Base-by-base conservation (phyloP, 2,329 filamentous ascomycete genomes). In the Claviceps fusiformis region DNA sequence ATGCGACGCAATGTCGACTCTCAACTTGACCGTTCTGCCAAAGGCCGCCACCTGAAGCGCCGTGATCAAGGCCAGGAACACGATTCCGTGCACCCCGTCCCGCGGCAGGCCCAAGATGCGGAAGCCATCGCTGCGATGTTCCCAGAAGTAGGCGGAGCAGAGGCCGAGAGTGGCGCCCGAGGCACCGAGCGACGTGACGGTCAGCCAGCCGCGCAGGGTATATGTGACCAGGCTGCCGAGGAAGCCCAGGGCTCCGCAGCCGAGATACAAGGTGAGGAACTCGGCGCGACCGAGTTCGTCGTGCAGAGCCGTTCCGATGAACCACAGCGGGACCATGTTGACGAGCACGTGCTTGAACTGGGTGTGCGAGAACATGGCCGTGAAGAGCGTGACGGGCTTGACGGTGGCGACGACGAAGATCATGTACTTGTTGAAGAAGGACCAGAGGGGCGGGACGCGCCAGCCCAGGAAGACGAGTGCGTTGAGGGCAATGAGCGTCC, bases 301-400 rank as follows among this genome's bases (percentile, higher is more conserved):
- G 68, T 88, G 84, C 39, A 89, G 72, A 1, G 77, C 73, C 10
- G 78, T 77, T 29, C 86, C 88, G 19, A 89, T 73, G 62, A 87
- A 72, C 73, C 76, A 84, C 5, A 92, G 72, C 45, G 78, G 71
- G 9, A 76, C 61, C 78, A 87, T 82, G 69, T 92, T 92, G 46
- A 75, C 65, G 29, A 74, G 57, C 43, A 87, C 66, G 67, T 93
- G 88, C 50, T 68, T 63, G 19, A 82, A 60, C 3, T 68, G 70
- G 54, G 86, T 79, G 70, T 93, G 88, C 24, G 83, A 86, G 71
- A 90, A 87, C 52, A 80, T 71, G 60, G 81, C 80, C 39, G 81
- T 80, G 33, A 92, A 63, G 58, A 87, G 67, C 59, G 79, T 77
- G 24, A 81, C 56, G 4, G 85, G 77, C 58, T 77, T 77, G 9